Evolutionary conservation across 441 rosid species (phyloP).

Genomic region (Bruguiera hainesii): DNA sequence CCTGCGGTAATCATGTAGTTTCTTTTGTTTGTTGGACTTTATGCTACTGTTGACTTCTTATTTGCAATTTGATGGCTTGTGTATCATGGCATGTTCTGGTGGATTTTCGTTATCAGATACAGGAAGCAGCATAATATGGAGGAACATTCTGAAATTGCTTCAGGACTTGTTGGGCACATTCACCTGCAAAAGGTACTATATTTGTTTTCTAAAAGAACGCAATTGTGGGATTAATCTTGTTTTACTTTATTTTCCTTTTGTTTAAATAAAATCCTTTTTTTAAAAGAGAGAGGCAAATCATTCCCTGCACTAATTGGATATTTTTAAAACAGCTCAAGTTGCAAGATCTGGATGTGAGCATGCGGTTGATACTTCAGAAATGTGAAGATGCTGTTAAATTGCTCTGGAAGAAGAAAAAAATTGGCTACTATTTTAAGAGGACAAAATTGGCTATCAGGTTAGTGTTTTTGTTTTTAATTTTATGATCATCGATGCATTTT

Average conservation of each 20-base stretch:
- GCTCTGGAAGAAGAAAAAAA: slow-evolving; percentile 66
- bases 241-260: slow-evolving; percentile 10
- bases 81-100: slow-evolving; percentile 10
- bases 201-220: slow-evolving; percentile 3
- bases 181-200: slow-evolving; percentile 69
- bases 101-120: slow-evolving; percentile 47
- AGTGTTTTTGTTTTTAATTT: slow-evolving; percentile 18
- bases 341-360: slow-evolving; percentile 47
- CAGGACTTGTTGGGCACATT: slow-evolving; percentile 77
- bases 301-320: slow-evolving; percentile 25
- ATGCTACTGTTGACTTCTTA: not conserved
- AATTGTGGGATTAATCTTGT: slow-evolving; percentile 2
- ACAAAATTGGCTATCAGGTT: slow-evolving; percentile 61
- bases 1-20: no score
- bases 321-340: slow-evolving; percentile 53
- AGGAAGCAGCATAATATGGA: slow-evolving; percentile 37
- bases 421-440: slow-evolving; percentile 41
- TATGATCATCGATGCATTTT: not conserved
- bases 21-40: no score
- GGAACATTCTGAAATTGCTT: slow-evolving; percentile 44
- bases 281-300: slow-evolving; percentile 4
- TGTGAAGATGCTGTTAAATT: slow-evolving; percentile 57
- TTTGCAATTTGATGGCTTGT: slow-evolving; percentile 1
- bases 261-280: not conserved
- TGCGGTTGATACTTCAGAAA: slow-evolving; percentile 59